Evolutionary conservation across 2,329 filamentous ascomycete genomes (phyloP).

Genomic region (Aspergillus clavatus): DNA sequence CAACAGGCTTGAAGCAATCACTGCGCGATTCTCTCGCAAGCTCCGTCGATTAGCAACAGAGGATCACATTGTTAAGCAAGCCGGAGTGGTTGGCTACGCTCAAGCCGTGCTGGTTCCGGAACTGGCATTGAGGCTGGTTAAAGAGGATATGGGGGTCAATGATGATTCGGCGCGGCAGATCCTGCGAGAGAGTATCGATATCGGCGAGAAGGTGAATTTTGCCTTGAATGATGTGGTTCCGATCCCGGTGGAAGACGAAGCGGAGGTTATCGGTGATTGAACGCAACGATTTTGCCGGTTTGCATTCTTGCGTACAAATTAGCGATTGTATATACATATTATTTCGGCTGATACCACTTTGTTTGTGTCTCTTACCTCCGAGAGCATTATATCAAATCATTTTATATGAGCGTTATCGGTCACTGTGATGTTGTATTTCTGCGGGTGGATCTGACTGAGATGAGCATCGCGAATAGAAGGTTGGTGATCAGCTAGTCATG

Average conservation of each 20-base stretch:
- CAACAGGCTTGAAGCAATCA: conserved; percentile 53
- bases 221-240: conserved; percentile 55
- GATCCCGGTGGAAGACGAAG: conserved; percentile 12
- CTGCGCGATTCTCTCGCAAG: conserved; percentile 54
- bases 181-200: conserved; percentile 59
- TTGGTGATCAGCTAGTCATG: no score
- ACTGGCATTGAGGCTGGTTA: conserved; percentile 51
- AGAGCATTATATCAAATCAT: background rate
- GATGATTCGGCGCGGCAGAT: conserved; percentile 50
- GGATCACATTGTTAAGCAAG: conserved; percentile 62
- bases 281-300: background rate
- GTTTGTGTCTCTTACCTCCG: background rate
- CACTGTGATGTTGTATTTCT: no score
- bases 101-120: conserved; percentile 76
- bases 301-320: background rate
- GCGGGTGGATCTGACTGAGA: no score
- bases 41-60: conserved; percentile 59
- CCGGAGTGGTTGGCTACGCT: conserved; percentile 64
- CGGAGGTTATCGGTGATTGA: background rate
- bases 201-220: conserved; percentile 65
- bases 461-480: no score
- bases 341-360: background rate
- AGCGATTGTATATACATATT: background rate
- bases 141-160: conserved; percentile 53
- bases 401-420: no score